These are phyloP conservation scores for Blastobotrys serpentis DNA, from an alignment of 1,139 yeast genomes.

Conservation along the genomic window DNA sequence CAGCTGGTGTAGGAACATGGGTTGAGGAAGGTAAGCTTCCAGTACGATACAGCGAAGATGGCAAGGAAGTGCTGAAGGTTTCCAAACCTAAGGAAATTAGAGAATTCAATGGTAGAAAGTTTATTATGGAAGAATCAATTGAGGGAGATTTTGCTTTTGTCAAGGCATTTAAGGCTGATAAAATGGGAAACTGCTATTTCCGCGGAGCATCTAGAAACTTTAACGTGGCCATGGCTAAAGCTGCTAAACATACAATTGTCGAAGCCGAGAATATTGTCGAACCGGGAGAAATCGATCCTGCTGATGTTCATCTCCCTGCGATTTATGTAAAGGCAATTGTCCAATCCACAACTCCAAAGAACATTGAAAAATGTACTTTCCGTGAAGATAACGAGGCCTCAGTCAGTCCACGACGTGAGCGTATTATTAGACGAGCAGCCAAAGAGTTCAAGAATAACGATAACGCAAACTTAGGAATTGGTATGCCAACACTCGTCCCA, in stretches of 20 bases:
- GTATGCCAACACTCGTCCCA: conserved; percentile 49
- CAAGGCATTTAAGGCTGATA: conserved; percentile 45
- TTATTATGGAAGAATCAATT: conserved; percentile 43
- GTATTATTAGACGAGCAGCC: conserved; percentile 45
- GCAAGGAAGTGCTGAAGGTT: conserved; percentile 39
- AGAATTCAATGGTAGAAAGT: conserved; percentile 42
- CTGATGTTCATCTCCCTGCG: conserved; percentile 45
- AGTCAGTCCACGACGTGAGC: conserved; percentile 32
- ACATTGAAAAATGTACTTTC: conserved; percentile 39
- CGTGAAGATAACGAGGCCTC: conserved; percentile 21
- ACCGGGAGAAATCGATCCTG: conserved; percentile 44
- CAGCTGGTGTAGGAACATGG: conserved; percentile 54
- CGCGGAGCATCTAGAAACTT: conserved; percentile 45
- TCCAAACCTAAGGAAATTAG: conserved; percentile 42
- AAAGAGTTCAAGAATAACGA: conserved; percentile 44
- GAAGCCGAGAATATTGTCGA: conserved; percentile 48
- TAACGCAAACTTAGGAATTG: conserved; percentile 47
- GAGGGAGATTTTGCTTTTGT: conserved; percentile 45
- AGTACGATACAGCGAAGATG: conserved; percentile 40
- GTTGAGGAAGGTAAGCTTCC: conserved; percentile 51
- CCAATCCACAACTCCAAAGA: conserved; percentile 40
- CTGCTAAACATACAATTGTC: conserved; percentile 44
- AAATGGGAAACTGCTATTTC: conserved; percentile 45
- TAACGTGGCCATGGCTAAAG: conserved; percentile 46
- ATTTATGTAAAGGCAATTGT: conserved; percentile 43